These are phyloP conservation scores for Podila clonocystis DNA, from an alignment of 192 early-diverging fungal genomes.

Conservation along the genomic window DNA sequence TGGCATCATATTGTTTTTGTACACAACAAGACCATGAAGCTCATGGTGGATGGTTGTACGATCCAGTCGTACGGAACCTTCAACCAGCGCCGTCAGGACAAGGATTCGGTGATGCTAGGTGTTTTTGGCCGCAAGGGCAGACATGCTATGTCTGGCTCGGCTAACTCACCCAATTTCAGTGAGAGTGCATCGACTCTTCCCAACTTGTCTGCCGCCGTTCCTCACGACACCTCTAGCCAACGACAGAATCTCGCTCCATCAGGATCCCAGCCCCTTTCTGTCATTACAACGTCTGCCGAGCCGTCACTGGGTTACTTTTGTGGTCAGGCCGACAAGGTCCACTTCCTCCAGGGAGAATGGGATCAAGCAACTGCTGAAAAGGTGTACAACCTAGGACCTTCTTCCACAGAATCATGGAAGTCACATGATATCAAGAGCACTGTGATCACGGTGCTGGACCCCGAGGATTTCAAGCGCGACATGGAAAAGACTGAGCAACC, in stretches of 20 bases:
- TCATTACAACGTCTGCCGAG: not conserved
- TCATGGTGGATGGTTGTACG: conserved; percentile 53
- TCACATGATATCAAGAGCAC: conserved; percentile 38
- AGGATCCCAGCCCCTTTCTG: not conserved
- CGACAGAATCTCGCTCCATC: conserved; percentile 7
- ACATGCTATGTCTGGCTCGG: conserved; percentile 17
- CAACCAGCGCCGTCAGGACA: conserved; percentile 51
- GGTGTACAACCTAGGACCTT: conserved; percentile 50
- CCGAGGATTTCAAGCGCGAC: conserved; percentile 37
- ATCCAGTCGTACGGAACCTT: conserved; percentile 55
- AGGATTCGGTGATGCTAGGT: conserved; percentile 44
- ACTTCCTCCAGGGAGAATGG: conserved; percentile 54
- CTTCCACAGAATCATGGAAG: conserved; percentile 48
- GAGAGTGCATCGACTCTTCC: not conserved
- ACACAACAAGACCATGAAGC: conserved; percentile 49
- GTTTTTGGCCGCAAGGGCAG: conserved; percentile 50
- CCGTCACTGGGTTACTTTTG: conserved; percentile 44
- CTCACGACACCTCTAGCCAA: not conserved
- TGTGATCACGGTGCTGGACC: conserved; percentile 40
- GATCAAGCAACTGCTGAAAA: conserved; percentile 50
- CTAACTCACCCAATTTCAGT: conserved; percentile 11
- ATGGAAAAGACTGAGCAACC: conserved; percentile 9
- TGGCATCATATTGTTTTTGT: conserved; percentile 58
- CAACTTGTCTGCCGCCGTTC: not conserved
- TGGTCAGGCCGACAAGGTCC: conserved; percentile 49